phyloP scores from a whole-genome alignment of 2,329 filamentous ascomycete genomes.

The Raffaelea albimanens region DNA sequence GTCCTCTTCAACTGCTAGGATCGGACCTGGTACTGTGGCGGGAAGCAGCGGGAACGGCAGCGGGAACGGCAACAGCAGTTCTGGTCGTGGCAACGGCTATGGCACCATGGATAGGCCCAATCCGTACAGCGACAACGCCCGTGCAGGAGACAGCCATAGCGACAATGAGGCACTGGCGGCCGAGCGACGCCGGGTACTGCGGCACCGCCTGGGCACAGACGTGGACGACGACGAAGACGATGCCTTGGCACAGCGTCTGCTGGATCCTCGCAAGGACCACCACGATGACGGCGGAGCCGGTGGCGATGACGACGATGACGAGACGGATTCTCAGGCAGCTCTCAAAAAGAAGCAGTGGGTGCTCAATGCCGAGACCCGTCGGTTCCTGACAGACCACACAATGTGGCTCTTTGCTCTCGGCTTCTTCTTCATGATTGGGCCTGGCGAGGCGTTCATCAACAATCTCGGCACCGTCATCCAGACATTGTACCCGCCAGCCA shows the following conservation, averaged over 20 bases:
- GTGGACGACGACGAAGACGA: slow-evolving; percentile 7
- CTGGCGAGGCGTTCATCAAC: slow-evolving; percentile 97
- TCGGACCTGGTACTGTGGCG: slow-evolving; percentile 5
- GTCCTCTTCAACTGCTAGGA: slow-evolving; percentile 48
- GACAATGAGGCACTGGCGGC: slow-evolving; percentile 8
- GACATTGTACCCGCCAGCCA: slow-evolving; percentile 58
- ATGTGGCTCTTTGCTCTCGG: slow-evolving; percentile 93
- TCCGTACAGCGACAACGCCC: slow-evolving; percentile 4
- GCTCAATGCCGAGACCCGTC: slow-evolving; percentile 79
- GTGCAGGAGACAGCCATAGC: background rate
- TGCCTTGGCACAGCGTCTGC: slow-evolving; percentile 4
- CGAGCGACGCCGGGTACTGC: slow-evolving; percentile 5
- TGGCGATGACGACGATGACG: background rate
- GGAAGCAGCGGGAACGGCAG: background rate
- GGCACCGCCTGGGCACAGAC: background rate
- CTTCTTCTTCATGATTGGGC: slow-evolving; percentile 88
- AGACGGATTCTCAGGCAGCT: slow-evolving; percentile 34
- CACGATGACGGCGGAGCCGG: slow-evolving; percentile 17
- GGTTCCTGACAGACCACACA: slow-evolving; percentile 77
- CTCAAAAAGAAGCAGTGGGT: slow-evolving; percentile 75
- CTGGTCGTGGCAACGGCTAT: slow-evolving; percentile 2
- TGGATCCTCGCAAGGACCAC: slow-evolving; percentile 12
- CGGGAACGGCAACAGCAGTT: background rate
- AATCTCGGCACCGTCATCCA: slow-evolving; percentile 91
- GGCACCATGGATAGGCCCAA: slow-evolving; percentile 10